Evolutionary conservation across 2,329 filamentous ascomycete species (phyloP), one percentile per base, ranked within the genome.

Genomic region (Trichoderma sp.): DNA sequence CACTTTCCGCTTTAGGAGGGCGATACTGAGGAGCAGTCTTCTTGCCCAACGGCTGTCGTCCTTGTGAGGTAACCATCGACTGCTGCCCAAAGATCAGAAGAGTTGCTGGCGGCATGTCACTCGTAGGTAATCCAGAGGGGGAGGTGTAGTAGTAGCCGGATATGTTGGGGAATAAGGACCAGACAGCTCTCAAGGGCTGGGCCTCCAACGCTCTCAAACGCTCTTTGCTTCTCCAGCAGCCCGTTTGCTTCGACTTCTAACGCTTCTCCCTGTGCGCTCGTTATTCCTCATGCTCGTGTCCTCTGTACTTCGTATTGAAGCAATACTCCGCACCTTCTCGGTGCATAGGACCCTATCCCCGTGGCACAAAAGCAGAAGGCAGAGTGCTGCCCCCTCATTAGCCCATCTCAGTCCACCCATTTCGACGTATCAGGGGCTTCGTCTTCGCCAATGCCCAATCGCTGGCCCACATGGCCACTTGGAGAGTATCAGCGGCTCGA

Each of bases 401-500:
- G 59, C 39, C 26, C 19, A 54, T 62, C 59, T 34, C 24, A 44
- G 17, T n/a, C 59, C 26, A 41, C 48, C 21, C 26, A 34, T 63
- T 63, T 55, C 26, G n/a, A 55, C 48, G 50, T 47, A 63, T 55
- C 59, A 55, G 59, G 41, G 26, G 10, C 19, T 9, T 9, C 28
- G 26, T 17, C 58, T 39, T 52, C 12, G 34, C 19, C 47, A 30
- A n/a, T 30, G 55, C 39, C 55, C 62, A 58, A 64, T 58, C 15
- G 45, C 54, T 52, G 44, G 47, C 54, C 34, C 45, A 28, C 62
- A 64, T 59, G 62, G 45, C 44, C 17, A 30, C 45, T 59, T 64
- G 54, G 14, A 1, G 62, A 59, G 61, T 28, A 43, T 57, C n/a
- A 19, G 44, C 43, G 30, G 12, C 30, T 39, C 28, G 47, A 24